Evolutionary conservation across 768 basidiomycete genomes (phyloP).

Genomic region (Leucogyrophana mollusca): DNA sequence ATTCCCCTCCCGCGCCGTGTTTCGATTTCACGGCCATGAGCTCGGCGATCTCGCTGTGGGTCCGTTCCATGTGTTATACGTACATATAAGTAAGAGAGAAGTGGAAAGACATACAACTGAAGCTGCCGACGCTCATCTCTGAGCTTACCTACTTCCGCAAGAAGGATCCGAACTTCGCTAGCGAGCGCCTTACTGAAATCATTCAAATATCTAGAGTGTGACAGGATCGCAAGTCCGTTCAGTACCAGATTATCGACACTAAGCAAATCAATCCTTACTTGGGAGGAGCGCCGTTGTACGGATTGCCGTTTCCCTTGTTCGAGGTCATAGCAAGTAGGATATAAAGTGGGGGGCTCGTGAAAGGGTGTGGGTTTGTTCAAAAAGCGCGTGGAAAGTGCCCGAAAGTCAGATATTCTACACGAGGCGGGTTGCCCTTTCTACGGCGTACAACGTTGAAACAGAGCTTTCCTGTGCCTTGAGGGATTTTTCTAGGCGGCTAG

Average conservation of each 20-base stretch:
- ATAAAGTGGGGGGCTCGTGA: neutral
- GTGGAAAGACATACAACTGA: constrained; percentile 45
- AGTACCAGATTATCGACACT: constrained; percentile 6
- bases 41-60: constrained; percentile 74
- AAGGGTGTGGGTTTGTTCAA: neutral
- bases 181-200: constrained; percentile 66
- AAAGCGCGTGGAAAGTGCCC: neutral
- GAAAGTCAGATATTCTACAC: neutral
- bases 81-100: neutral
- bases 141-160: constrained; percentile 59
- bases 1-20: constrained; percentile 78
- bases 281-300: constrained; percentile 31
- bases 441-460: too few relatives aligned
- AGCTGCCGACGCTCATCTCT: constrained; percentile 56
- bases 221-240: neutral
- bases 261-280: constrained; percentile 23
- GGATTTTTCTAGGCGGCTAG: too few relatives aligned
- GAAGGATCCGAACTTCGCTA: constrained; percentile 58
- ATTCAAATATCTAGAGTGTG: constrained; percentile 44
- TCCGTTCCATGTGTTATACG: neutral
- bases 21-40: constrained; percentile 83
- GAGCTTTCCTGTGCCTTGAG: too few relatives aligned
- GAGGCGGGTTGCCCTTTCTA: constrained; percentile 1
- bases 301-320: constrained; percentile 26
- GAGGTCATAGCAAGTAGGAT: constrained; percentile 26